phyloP scores from a whole-genome alignment of 768 basidiomycete genomes.

The Suillus tomentosus region DNA sequence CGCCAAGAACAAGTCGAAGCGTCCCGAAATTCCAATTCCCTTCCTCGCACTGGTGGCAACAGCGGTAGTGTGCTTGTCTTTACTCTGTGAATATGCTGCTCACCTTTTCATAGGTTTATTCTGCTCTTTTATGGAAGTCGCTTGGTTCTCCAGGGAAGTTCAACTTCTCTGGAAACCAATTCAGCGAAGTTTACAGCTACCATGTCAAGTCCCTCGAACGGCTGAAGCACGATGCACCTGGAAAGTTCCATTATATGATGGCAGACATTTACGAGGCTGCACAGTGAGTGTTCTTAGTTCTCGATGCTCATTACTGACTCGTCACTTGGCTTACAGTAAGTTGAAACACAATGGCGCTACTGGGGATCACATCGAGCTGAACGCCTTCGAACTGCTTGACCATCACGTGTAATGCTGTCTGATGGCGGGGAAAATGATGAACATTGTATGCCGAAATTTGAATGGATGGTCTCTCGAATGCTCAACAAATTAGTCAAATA shows the following conservation, averaged over 20 bases:
- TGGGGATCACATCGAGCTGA: neutral
- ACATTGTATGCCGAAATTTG: no score
- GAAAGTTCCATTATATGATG: neutral
- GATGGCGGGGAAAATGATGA: no score
- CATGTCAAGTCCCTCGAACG: neutral
- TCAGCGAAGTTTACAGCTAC: neutral
- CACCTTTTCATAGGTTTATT: neutral
- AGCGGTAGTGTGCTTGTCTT: neutral
- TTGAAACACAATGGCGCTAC: neutral
- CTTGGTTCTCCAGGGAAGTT: constrained; percentile 1
- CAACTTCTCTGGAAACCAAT: constrained; percentile 3
- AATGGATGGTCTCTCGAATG: no score
- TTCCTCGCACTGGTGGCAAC: neutral
- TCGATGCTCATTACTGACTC: neutral
- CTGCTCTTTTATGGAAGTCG: neutral
- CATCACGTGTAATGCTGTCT: no score
- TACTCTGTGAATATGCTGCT: neutral
- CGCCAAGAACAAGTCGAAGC: neutral
- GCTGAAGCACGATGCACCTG: neutral
- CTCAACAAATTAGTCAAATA: no score
- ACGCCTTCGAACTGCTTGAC: neutral
- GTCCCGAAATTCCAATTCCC: neutral
- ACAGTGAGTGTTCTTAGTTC: neutral
- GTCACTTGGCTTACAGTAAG: neutral
- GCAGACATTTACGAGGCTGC: neutral